Evolutionary conservation across 2,329 filamentous ascomycete species (phyloP).

Genomic region (Beauveria bassiana): DNA sequence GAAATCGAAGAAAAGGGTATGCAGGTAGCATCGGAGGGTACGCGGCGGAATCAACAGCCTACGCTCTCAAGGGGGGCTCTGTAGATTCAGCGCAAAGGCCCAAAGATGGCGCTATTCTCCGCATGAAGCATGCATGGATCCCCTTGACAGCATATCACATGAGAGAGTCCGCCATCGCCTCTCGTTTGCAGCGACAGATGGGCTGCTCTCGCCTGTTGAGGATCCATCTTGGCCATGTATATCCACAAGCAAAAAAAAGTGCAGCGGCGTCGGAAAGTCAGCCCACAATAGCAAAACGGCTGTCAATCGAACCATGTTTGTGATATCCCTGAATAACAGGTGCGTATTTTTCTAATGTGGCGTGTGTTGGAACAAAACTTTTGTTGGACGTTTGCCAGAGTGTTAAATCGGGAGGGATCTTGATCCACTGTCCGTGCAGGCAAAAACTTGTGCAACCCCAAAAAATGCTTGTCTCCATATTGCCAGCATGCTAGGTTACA

Average conservation of each 20-base stretch:
- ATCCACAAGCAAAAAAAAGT: constrained; percentile 1
- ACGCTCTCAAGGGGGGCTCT: background rate
- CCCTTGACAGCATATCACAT: background rate
- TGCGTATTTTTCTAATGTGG: background rate
- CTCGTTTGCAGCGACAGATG: background rate
- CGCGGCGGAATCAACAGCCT: background rate
- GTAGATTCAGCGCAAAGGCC: background rate
- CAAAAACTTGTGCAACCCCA: background rate
- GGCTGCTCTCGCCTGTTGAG: background rate
- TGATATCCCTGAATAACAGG: background rate
- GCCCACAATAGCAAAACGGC: constrained; percentile 9
- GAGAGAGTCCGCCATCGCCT: background rate
- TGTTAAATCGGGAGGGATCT: constrained; percentile 6
- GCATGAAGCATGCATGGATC: background rate
- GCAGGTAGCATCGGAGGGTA: background rate
- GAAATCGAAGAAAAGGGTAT: background rate
- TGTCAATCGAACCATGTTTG: background rate
- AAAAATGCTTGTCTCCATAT: background rate
- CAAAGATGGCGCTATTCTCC: background rate
- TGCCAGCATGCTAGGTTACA: background rate
- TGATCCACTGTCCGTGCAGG: constrained; percentile 9
- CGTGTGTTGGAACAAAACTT: background rate
- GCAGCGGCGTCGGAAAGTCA: background rate
- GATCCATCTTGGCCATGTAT: background rate
- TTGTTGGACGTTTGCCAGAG: background rate